Base-by-base conservation (phyloP, 2,329 filamentous ascomycete species). In the Hansfordia pulvinata region DNA sequence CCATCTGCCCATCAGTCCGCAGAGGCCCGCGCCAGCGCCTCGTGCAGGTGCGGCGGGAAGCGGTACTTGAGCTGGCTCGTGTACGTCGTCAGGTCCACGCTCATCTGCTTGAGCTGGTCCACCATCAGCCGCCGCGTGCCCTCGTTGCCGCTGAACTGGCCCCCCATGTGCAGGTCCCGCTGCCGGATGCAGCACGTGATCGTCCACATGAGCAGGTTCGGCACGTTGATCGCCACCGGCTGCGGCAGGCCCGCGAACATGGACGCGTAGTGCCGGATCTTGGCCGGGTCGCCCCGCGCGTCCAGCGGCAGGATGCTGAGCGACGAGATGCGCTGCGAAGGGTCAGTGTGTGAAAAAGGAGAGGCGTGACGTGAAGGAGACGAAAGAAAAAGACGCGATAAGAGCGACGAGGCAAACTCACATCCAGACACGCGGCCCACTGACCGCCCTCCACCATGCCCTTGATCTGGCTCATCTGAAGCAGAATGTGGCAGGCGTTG, bases 171-270 rank as follows among this genome's bases (percentile, higher is more conserved):
- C 34, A 75, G 61, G 40, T 80, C 76, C 35, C 82, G 71, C 53
- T 93, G 78, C 30, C 75, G 69, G 26, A 78, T 76, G 53, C 86
- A 92, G 56, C 81, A 85, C 21, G 78, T 69, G 38, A 98, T 83
- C 26, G 84, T 84, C 90, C 90, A 96, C 58, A 93, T 78, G 35
- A 98, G 68, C 35, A 96, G 64, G 51, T 88, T 84, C 11, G 88
- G 88, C 41, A 94, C 76, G 44, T 90, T 93, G 47, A 83, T 76
- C 3, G 86, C 78, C 20, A 98, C 80, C 6, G 85, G 72, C 38
- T 83, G 73, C 4, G 84, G 71, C 20, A 93, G 67, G 2, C 68
- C 64, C 10, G 82, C 70, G 56, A 98, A 96, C 34, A 76, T 77
- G 41, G 82, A 74, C 2, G 88, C 85, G 33, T 76, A 76, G 37